Evolutionary conservation across 192 early-diverging fungal genomes (phyloP).

Genomic region (Entomortierella beljakovae): DNA sequence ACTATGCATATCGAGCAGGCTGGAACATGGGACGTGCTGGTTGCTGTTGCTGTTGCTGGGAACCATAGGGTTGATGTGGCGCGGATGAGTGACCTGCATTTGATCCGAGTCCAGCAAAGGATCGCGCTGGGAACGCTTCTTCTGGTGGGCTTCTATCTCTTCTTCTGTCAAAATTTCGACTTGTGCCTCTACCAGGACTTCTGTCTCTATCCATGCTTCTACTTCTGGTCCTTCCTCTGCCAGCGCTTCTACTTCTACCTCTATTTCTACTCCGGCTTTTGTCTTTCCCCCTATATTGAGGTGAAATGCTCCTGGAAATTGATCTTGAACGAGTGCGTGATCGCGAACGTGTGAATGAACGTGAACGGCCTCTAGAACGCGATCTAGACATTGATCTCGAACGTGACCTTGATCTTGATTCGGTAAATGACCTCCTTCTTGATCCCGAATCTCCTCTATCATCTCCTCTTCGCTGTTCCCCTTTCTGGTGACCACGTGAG

Average conservation of each 20-base stretch:
- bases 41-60: neutral
- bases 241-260: neutral
- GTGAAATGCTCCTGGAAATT: conserved; percentile 8
- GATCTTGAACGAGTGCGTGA: conserved; percentile 9
- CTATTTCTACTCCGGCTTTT: conserved; percentile 6
- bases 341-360: conserved; percentile 12
- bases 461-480: neutral
- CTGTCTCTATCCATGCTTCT: conserved; percentile 1
- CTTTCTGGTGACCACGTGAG: neutral
- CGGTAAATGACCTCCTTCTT: conserved; percentile 8
- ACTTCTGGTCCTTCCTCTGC: neutral
- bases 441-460: neutral
- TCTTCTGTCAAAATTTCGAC: conserved; percentile 3
- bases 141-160: conserved; percentile 8
- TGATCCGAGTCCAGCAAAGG: conserved; percentile 12
- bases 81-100: neutral
- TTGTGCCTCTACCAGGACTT: neutral
- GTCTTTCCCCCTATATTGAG: neutral
- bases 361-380: neutral
- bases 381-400: conserved; percentile 10
- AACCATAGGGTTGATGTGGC: conserved; percentile 12
- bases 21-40: conserved; percentile 5
- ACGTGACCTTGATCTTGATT: conserved; percentile 17
- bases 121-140: conserved; percentile 20
- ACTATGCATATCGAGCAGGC: conserved; percentile 11